These are phyloP conservation scores for Leucocoprinus sp. DNA, from an alignment of 768 basidiomycete species.

Conservation along the genomic window DNA sequence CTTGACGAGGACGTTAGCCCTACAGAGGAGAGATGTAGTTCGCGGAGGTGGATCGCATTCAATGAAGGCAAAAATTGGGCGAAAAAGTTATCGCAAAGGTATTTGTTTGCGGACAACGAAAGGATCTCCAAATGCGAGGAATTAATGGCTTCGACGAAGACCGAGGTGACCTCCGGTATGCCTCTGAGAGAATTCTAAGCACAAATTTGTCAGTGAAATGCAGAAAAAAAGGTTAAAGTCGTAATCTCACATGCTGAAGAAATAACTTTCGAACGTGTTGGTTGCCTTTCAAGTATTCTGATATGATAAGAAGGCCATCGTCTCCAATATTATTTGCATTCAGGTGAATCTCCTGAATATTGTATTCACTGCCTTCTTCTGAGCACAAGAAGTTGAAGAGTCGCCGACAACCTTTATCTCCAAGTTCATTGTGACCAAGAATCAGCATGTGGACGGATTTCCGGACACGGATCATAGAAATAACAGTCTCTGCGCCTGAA, in stretches of 20 bases:
- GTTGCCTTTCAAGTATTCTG: conserved; percentile 42
- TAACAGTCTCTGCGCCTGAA: conserved; percentile 44
- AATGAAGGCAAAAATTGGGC: conserved; percentile 42
- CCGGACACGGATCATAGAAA: conserved; percentile 37
- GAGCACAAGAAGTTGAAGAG: conserved; percentile 51
- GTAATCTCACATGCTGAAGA: conserved; percentile 45
- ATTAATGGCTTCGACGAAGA: conserved; percentile 45
- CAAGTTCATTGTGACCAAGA: conserved; percentile 47
- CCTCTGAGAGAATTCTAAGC: conserved; percentile 19
- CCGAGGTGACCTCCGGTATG: conserved; percentile 27
- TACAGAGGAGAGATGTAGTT: conserved; percentile 48
- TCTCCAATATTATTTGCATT: conserved; percentile 51
- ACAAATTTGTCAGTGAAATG: background rate
- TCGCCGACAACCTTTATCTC: conserved; percentile 46
- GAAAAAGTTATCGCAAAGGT: conserved; percentile 44
- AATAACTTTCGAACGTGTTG: conserved; percentile 37
- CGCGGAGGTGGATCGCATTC: conserved; percentile 37
- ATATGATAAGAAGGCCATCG: conserved; percentile 44
- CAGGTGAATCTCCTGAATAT: conserved; percentile 47
- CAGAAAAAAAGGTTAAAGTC: background rate
- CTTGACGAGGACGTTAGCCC: conserved; percentile 35
- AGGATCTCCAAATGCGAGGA: conserved; percentile 42
- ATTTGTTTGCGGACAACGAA: conserved; percentile 40
- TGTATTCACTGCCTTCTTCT: conserved; percentile 33
- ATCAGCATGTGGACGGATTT: conserved; percentile 42